A percentile compares a stretch with the other conserved stretches of the same genome.
phyloP scores from a whole-genome alignment of 2,329 filamentous ascomycete genomes.

The Fusarium sp. region DNA sequence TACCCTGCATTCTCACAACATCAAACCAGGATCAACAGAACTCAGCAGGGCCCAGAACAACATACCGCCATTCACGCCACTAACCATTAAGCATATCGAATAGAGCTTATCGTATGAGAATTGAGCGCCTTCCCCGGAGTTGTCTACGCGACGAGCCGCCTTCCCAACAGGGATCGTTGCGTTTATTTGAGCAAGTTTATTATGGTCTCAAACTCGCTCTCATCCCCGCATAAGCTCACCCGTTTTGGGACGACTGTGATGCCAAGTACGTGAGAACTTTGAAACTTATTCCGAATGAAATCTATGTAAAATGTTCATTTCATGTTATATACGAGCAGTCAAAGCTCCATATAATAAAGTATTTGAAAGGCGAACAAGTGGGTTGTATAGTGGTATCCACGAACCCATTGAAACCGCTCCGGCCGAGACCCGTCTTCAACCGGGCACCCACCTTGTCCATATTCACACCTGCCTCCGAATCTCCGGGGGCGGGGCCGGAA shows the following conservation, averaged over 20 bases:
- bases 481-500: slow-evolving; percentile 20
- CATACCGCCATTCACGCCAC: not conserved
- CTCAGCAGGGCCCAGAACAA: not conserved
- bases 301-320: not conserved
- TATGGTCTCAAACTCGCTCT: slow-evolving; percentile 33
- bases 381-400: not conserved
- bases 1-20: slow-evolving; percentile 17
- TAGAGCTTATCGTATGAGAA: not conserved
- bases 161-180: slow-evolving; percentile 42
- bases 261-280: slow-evolving; percentile 3
- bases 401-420: not conserved
- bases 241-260: not conserved
- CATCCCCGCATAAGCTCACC: slow-evolving; percentile 21
- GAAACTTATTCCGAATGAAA: not conserved
- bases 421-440: not conserved
- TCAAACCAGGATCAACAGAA: not conserved
- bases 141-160: not conserved
- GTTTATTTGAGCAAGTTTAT: slow-evolving; percentile 58
- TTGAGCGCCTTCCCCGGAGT: not conserved
- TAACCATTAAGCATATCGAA: not conserved
- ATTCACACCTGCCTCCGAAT: slow-evolving; percentile 37
- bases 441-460: slow-evolving; percentile 24
- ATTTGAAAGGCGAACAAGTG: not conserved
- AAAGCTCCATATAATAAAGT: not conserved
- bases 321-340: not conserved